Base-by-base conservation (phyloP, 805 yeast species). In the Yarrowia divulgata region DNA sequence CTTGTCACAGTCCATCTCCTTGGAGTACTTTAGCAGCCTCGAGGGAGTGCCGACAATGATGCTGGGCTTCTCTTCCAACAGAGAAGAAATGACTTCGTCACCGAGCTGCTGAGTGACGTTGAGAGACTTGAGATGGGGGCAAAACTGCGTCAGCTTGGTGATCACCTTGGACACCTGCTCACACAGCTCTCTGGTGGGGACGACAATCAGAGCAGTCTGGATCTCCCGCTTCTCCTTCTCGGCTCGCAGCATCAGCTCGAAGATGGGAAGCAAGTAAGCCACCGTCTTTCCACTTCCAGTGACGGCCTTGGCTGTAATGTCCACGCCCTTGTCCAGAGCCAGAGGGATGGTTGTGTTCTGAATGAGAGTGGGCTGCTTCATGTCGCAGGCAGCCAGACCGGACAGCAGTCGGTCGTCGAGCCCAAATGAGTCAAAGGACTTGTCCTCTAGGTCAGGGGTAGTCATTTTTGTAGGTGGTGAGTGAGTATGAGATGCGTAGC, bases 211-310 rank as follows among this genome's bases (percentile, higher is more conserved):
- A 60, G 91, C 39, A 12, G 55, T 32, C 68, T 63, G 55, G 14
- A 48, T 48, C 10, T 73, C 18, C 75, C 73, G 23, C 74, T 37
- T 67, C 54, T 40, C 68, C 16, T 45, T 76, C 34, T 73, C 72
- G 48, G 73, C 77, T 70, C 73, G 77, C 70, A 94, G 81, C 49
- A 95, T 85, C 49, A 87, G 84, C 77, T 95, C 97, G 49, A 95
- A 78, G 18, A 95, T 88, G 8, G 99, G 99, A 62, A 94, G 85
- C 72, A 89, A 80, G 77, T 94, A 94, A 1, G 98, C 97, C 12
- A 91, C 90, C 0, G 98, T 94, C 79, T 94, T 94, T 72, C 98
- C 98, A 9, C 97, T 90, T 4, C 99, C 99, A 0, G 99, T 94
- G 34, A 91, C 87, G 8, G 98, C 97, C 76, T 90, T 88, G 46